Conservation (phyloP, 345 rosid genomes). For the Erucastrum elatum region DNA sequence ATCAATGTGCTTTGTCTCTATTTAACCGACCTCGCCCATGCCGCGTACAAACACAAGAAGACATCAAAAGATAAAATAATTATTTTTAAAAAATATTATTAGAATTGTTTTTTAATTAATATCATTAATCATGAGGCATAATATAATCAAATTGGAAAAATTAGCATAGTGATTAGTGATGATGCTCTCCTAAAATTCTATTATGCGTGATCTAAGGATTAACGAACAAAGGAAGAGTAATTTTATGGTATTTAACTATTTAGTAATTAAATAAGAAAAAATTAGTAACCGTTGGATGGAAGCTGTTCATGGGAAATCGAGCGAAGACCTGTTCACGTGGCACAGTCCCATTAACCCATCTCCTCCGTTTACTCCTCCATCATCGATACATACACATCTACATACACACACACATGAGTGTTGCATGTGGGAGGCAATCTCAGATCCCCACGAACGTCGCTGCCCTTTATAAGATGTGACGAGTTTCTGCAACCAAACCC, state of each 20-base stretch:
- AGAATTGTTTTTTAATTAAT: background rate
- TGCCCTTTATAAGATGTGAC: conserved; percentile 7
- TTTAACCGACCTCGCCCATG: conserved; percentile 33
- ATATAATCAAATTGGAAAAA: background rate
- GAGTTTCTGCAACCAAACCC: background rate
- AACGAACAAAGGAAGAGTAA: background rate
- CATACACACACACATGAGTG: conserved; percentile 13
- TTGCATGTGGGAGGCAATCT: conserved; percentile 7
- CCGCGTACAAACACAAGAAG: background rate
- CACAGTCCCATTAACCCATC: conserved; percentile 29
- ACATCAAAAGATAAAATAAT: background rate
- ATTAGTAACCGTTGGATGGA: conserved; percentile 29
- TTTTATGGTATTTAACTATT: background rate
- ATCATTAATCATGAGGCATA: background rate
- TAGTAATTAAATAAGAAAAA: background rate
- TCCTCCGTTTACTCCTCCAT: conserved; percentile 37
- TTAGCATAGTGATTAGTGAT: background rate
- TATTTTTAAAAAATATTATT: background rate
- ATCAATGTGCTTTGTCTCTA: conserved; percentile 25
- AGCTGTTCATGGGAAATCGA: conserved; percentile 25
- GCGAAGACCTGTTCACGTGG: conserved; percentile 34
- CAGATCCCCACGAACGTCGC: conserved; percentile 35
- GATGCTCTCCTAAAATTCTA: background rate
- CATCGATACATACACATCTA: conserved; percentile 22
- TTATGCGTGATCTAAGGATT: conserved; percentile 1